Evolutionary conservation across 208 protist species (phyloP).

Genomic region (Acanthamoeba sp.): DNA sequence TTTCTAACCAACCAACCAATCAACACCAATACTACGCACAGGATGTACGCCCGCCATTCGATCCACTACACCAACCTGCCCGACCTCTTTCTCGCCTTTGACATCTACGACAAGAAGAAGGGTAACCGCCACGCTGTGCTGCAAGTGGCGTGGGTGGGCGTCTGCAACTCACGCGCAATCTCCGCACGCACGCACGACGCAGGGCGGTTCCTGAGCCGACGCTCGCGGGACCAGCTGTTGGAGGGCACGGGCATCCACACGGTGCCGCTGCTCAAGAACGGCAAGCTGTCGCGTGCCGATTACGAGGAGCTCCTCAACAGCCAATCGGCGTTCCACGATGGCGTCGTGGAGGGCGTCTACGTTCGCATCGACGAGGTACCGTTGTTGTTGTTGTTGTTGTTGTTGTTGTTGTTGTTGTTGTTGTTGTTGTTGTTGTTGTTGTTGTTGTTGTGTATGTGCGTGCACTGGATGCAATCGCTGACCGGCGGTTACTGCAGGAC

Average conservation of each 20-base stretch:
- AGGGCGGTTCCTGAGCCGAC: slow-evolving; percentile 18
- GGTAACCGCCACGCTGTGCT: background rate
- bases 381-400: too few species aligned
- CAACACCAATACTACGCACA: too few species aligned
- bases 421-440: too few species aligned
- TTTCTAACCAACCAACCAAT: too few species aligned
- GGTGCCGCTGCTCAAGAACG: slow-evolving; percentile 41
- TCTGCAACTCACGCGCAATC: too few species aligned
- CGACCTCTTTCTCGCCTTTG: slow-evolving; percentile 69
- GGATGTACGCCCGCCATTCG: slow-evolving; percentile 53
- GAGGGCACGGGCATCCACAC: slow-evolving; percentile 29
- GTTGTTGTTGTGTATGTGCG: too few species aligned
- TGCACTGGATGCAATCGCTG: too few species aligned
- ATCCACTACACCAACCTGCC: slow-evolving; percentile 61
- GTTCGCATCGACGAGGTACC: slow-evolving; percentile 56
- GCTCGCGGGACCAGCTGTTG: slow-evolving; percentile 18
- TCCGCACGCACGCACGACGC: too few species aligned
- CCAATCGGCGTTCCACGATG: slow-evolving; percentile 6
- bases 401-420: too few species aligned
- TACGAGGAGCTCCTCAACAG: slow-evolving; percentile 33
- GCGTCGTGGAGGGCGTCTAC: slow-evolving; percentile 60
- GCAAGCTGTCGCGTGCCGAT: slow-evolving; percentile 31
- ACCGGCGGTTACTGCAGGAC: background rate
- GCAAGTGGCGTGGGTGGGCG: background rate
- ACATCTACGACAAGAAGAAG: slow-evolving; percentile 67